Evolutionary conservation across 2,329 filamentous ascomycete genomes (phyloP).

Genomic region (Bipolaris gigantea): DNA sequence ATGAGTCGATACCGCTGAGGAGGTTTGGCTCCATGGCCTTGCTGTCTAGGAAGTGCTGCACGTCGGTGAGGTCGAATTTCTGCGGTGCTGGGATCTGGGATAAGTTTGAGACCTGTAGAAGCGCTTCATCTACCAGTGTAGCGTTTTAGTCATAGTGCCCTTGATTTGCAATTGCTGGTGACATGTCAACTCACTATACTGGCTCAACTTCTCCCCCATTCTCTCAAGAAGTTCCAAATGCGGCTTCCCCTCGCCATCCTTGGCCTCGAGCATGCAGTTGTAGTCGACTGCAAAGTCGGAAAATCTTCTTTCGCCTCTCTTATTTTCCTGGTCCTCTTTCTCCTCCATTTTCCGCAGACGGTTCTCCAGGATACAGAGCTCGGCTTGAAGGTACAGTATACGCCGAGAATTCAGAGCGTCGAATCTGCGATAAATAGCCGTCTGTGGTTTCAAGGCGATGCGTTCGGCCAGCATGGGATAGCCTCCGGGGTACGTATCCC

Average conservation of each 20-base stretch:
- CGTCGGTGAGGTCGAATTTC: constrained; percentile 8
- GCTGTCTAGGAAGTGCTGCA: constrained; percentile 9
- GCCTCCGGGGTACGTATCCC: constrained; percentile 3
- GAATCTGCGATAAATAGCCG: constrained; percentile 18
- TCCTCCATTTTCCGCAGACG: not conserved
- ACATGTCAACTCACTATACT: constrained; percentile 1
- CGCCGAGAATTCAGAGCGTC: constrained; percentile 17
- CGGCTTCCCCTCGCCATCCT: not conserved
- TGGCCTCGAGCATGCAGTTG: not conserved
- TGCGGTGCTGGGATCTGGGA: not conserved
- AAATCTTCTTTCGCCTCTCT: not conserved
- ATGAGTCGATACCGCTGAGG: not conserved
- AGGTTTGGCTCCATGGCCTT: not conserved
- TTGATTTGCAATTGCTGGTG: too few species aligned
- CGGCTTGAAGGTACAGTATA: constrained; percentile 17
- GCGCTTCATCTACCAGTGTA: not conserved
- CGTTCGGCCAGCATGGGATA: constrained; percentile 16
- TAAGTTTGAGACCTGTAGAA: constrained; percentile 5
- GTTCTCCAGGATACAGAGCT: constrained; percentile 6
- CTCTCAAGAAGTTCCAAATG: not conserved
- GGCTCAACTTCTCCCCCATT: constrained; percentile 2
- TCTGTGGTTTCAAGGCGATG: constrained; percentile 15
- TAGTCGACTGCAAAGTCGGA: not conserved
- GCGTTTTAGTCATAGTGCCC: not conserved
- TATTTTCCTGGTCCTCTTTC: not conserved